Base-by-base conservation (phyloP, 768 basidiomycete genomes). In the Steccherinum ochraceum region DNA sequence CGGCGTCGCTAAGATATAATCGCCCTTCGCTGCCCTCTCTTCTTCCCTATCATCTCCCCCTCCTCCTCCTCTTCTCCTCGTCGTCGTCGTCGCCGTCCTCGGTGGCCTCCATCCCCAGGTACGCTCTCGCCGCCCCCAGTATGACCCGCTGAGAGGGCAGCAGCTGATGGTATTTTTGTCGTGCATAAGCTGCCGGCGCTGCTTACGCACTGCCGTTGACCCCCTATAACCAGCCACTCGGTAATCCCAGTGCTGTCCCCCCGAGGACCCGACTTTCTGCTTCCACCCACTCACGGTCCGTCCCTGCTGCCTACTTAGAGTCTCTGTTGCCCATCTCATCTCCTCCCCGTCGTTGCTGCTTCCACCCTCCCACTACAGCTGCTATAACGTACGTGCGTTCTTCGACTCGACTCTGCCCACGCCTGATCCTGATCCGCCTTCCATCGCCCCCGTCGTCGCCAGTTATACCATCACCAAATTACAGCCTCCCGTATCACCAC, bases 311-410 rank as follows among this genome's bases (percentile, higher is more conserved):
- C n/a, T n/a, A n/a, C n/a, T n/a, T n/a, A n/a, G n/a, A n/a, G n/a
- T n/a, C n/a, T n/a, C n/a, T n/a, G n/a, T n/a, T n/a, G n/a, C n/a
- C n/a, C n/a, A n/a, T n/a, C n/a, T 35, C 30, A 35, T 35, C n/a
- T n/a, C 30, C 30, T 35, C 30, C 30, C 30, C 30, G 30, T 7
- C 30, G 30, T 35, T 35, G n/a, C n/a, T 7, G 24, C 47, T 21
- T 48, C 39, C 39, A 4, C n/a, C 35, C 35, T 18, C 13, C 19
- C 47, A 48, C 39, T 27, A 48, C 51, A 58, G 21, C 42, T 35
- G 30, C 43, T 49, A 35, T 53, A 55, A 52, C 46, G 55, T 58
- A 54, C 54, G 55, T 52, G 50, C 53, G 19, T 49, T 56, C 39
- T 46, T 56, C 54, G 7, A 55, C 57, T 27, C 51, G 51, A 20